phyloP scores from a whole-genome alignment of 2,329 filamentous ascomycete species.

The Diplodia seriata region DNA sequence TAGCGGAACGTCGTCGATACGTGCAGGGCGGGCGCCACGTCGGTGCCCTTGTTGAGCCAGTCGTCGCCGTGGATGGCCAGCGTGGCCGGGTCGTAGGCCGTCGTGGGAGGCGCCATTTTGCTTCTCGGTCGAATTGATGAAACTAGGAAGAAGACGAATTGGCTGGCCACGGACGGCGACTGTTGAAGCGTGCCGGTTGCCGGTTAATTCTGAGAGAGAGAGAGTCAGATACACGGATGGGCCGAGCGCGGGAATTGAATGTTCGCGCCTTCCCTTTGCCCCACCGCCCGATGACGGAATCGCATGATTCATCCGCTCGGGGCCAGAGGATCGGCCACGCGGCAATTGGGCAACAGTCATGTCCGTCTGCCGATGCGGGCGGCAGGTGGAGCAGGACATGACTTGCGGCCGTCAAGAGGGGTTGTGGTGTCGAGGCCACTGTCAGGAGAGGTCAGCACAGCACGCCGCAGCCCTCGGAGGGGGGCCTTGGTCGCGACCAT shows the following conservation, averaged over 20 bases:
- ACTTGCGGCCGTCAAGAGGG: constrained; percentile 13
- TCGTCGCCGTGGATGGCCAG: constrained; percentile 84
- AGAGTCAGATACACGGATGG: not conserved
- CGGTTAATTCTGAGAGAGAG: not conserved
- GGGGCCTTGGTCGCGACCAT: not conserved
- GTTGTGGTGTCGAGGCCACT: not conserved
- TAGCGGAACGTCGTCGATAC: constrained; percentile 93
- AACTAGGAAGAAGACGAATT: not conserved
- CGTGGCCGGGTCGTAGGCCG: constrained; percentile 66
- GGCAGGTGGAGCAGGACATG: constrained; percentile 14
- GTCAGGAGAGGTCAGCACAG: constrained; percentile 21
- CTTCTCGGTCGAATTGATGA: not conserved
- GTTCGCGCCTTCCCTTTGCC: not conserved
- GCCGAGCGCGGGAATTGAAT: not conserved
- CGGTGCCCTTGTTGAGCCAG: constrained; percentile 72
- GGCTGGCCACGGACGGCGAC: not conserved
- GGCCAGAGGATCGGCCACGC: not conserved
- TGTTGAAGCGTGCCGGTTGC: not conserved
- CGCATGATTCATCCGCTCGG: constrained; percentile 2
- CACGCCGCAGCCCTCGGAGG: not conserved
- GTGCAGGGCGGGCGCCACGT: constrained; percentile 88
- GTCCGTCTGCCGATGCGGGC: not conserved
- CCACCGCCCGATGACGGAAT: constrained; percentile 22
- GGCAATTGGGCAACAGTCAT: constrained; percentile 16
- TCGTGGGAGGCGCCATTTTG: constrained; percentile 30